Base-by-base conservation (phyloP, 2,329 filamentous ascomycete genomes). In the Daldinia sp. region DNA sequence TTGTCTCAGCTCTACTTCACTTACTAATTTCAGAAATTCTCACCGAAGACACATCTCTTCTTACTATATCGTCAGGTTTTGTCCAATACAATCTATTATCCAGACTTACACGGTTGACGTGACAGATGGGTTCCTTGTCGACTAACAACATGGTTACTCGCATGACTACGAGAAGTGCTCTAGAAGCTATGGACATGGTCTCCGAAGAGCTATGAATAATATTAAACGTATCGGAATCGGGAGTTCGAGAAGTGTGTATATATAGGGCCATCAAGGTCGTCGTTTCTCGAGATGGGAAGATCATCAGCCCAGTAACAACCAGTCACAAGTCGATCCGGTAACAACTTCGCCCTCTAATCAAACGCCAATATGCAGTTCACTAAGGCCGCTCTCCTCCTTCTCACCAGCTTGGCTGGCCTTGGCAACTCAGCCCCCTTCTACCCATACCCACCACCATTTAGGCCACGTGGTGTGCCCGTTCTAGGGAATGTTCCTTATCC, bases 61-160 rank as follows among this genome's bases (percentile, higher is more conserved):
- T 66, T 66, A 66, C 64, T 66, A 61, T 64, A 61, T 55, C 39
- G 52, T 45, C 53, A 32, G 49, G 41, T 10, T 34, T 30, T 41
- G 10, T 48, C 60, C 63, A 66, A 66, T 58, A 49, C 32, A 29
- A 48, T 35, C 45, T 21, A 30, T 13, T 29, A 50, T 48, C 30
- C 13, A 50, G 8, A 9, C 27, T 15, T 19, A 34, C 35, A 32
- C 35, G 43, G 10, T 41, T 27, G 37, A 48, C 53, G 39, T 37
- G 23, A 47, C 25, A 51, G 32, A n/a, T 55, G 30, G 32, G 9
- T 58, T 64, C 32, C 34, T 39, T 41, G 35, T 32, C 37, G 11
- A 19, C 29, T 15, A 29, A 29, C 23, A 17, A 57, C 39, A 52
- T 19, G 23, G 35, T 30, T 29, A 52, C 41, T 50, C 25, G n/a